Conservation (phyloP, 371 early-diverging fungal species). For the Mortierella sp. region DNA sequence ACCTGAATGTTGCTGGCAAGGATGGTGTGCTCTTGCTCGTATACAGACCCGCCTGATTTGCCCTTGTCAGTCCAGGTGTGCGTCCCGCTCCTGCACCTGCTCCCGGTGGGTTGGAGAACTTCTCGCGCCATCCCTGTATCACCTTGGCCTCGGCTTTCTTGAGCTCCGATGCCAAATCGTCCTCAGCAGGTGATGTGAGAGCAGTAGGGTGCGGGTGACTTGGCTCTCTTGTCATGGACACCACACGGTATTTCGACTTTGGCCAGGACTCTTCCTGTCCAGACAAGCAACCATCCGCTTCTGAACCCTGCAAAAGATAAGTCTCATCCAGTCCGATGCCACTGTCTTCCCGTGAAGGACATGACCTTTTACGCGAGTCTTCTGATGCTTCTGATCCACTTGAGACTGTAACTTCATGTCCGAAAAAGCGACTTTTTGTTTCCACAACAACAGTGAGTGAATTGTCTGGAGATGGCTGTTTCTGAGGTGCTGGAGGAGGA, state of each 20-base stretch:
- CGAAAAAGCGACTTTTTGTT: constrained; percentile 44
- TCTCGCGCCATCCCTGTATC: constrained; percentile 47
- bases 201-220: neutral
- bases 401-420: constrained; percentile 8
- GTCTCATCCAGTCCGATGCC: constrained; percentile 37
- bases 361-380: neutral
- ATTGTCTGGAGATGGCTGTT: neutral
- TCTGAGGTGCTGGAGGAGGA: neutral
- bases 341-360: constrained; percentile 32
- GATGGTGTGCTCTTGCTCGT: too few species aligned
- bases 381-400: neutral
- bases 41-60: constrained; percentile 17
- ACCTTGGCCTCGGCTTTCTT: constrained; percentile 25
- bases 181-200: neutral
- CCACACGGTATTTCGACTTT: too few species aligned
- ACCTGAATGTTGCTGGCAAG: too few species aligned
- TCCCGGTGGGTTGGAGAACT: constrained; percentile 27
- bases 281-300: neutral
- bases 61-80: constrained; percentile 24
- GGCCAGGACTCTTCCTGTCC: neutral
- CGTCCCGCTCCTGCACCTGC: neutral
- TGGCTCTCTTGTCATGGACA: too few species aligned
- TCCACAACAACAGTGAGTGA: constrained; percentile 12
- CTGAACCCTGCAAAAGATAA: neutral
- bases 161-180: neutral